Base-by-base conservation (phyloP, 805 yeast species). In the Suhomyces sp. region DNA sequence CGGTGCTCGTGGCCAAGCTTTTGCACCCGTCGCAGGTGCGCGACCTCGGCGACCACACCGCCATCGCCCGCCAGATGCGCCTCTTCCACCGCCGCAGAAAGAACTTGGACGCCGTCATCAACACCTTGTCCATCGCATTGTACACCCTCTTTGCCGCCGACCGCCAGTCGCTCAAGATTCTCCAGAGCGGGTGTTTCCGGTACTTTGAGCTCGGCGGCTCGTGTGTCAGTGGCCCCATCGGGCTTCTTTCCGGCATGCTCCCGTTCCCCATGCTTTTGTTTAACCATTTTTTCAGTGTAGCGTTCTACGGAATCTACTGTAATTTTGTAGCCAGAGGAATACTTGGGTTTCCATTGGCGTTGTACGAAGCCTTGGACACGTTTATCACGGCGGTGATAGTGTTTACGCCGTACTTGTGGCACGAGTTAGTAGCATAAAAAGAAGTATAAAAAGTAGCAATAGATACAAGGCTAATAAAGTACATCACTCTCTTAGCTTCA, bases 91-190 rank as follows among this genome's bases (percentile, higher is more conserved):
- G 78, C 59, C 84, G 86, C 64, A 82, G 98, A 61, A 94, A 92
- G 71, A 72, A 74, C 54, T 78, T 88, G 53, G 96, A 87, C 62
- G 80, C 92, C 0, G 97, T 93, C 38, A 81, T 94, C 56, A 94
- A 94, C 69, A 90, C 94, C 4, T 78, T 94, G 48, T 89, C 97
- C 4, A 85, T 93, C 60, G 97, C 99, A 0, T 78, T 94, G 50
- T 94, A 88, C 74, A 77, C 93, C 2, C 76, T 94, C 52, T 94
- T 94, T 71, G 96, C 97, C 4, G 99, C 97, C 15, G 89, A 90
- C 58, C 79, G 78, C 52, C 72, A 73, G 27, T 78, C 87, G 54
- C 78, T 94, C 59, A 72, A 72, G 57, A 80, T 88, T 33, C 77
- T 94, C 56, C 97, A 92, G 73, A 74, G 70, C 46, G 99, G 99